phyloP scores from a whole-genome alignment of 352 stramenopile genomes.

The Thraustotheca clavata region DNA sequence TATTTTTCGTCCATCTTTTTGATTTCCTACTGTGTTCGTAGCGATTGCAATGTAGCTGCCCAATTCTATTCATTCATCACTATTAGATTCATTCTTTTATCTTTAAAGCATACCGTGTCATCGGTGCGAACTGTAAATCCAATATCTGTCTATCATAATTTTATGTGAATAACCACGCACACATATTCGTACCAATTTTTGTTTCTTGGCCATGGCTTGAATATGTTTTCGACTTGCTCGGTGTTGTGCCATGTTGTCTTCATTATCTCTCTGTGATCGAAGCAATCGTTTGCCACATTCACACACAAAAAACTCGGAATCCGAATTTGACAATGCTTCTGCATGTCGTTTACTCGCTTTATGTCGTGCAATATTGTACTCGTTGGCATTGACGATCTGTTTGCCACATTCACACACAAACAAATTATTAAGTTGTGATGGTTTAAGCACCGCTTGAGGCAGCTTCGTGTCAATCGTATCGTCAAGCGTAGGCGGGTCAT shows the following conservation, averaged over 20 bases:
- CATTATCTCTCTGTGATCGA: constrained; percentile 19
- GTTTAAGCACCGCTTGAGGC: constrained; percentile 12
- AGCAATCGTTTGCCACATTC: constrained; percentile 19
- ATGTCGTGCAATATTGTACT: constrained; percentile 22
- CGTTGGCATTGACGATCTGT: constrained; percentile 21
- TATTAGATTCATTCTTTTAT: neutral
- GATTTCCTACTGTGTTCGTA: constrained; percentile 9
- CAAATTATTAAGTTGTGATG: constrained; percentile 6
- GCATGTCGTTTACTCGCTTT: constrained; percentile 19
- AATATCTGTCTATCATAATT: constrained; percentile 9
- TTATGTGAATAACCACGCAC: neutral
- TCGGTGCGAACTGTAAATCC: neutral
- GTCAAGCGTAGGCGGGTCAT: constrained; percentile 9
- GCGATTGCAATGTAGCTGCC: constrained; percentile 14
- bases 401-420: constrained; percentile 20
- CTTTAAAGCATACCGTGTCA: constrained; percentile 1
- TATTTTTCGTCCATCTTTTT: neutral
- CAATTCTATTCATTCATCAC: constrained; percentile 3
- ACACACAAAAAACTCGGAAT: constrained; percentile 21
- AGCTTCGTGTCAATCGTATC: constrained; percentile 8
- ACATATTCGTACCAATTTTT: constrained; percentile 10
- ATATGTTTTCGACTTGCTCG: constrained; percentile 20
- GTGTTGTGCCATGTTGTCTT: constrained; percentile 22
- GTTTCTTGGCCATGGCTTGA: constrained; percentile 22
- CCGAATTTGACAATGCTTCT: constrained; percentile 15